Conservation (phyloP, 208 protist genomes). For the Leishmania mexicana region DNA sequence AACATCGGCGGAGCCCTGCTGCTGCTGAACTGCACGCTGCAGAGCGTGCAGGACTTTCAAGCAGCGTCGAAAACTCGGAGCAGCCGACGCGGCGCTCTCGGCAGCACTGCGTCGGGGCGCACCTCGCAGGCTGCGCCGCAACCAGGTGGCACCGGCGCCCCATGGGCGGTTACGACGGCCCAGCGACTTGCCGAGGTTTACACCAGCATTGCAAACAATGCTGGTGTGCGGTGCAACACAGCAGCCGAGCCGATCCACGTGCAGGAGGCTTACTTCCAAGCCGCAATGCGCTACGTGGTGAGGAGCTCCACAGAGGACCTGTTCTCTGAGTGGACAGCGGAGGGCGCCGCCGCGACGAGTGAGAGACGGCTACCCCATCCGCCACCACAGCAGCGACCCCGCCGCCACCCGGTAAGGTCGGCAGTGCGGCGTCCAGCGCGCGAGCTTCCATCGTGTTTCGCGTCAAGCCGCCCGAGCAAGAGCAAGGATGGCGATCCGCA, state of each 20-base stretch:
- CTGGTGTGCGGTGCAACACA: constrained; percentile 52
- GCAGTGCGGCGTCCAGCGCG: neutral
- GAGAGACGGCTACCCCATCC: neutral
- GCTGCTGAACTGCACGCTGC: constrained; percentile 12
- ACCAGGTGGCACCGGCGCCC: constrained; percentile 3
- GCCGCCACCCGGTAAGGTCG: neutral
- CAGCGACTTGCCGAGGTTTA: constrained; percentile 52
- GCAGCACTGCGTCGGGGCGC: neutral
- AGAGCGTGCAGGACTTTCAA: constrained; percentile 1
- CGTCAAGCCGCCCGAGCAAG: neutral
- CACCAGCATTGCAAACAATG: constrained; percentile 56
- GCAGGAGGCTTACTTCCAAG: constrained; percentile 50
- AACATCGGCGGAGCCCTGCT: constrained; percentile 13
- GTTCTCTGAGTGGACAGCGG: constrained; percentile 29
- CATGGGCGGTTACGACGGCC: constrained; percentile 27
- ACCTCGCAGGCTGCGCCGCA: neutral
- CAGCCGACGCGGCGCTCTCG: neutral
- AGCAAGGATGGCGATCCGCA: neutral
- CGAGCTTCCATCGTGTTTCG: constrained; percentile 2
- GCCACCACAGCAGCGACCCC: neutral
- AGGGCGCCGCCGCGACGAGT: neutral
- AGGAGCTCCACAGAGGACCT: constrained; percentile 11
- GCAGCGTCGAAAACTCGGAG: no score
- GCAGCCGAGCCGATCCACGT: constrained; percentile 45
- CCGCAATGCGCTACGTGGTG: constrained; percentile 44